Base-by-base conservation (phyloP, 768 basidiomycete genomes). In the Lentinula boryana region DNA sequence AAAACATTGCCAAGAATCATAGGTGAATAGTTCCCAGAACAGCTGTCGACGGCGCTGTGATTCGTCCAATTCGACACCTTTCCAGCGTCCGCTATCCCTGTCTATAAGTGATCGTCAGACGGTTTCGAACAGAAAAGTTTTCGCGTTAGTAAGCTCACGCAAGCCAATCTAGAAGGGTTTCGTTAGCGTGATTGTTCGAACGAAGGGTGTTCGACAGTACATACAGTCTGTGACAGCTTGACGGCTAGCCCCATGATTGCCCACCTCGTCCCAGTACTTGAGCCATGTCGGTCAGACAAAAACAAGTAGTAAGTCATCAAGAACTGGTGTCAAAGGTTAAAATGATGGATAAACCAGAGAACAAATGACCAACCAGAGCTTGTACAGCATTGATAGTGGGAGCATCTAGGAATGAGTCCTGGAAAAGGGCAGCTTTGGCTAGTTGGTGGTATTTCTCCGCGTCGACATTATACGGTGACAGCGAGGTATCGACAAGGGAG, bases 301-400 rank as follows among this genome's bases (percentile, higher is more conserved):
- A 87, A 88, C 38, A 88, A 76, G 67, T 87, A 88, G 67, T 80
- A 86, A 9, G 85, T 80, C 86, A 88, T 88, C 62, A 88, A 75
- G 68, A 81, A 85, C 86, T 88, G 62, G 4, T 18, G 38, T 40
- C 33, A 60, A 43, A 56, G 18, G 58, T 38, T 15, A 59, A 44
- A 61, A 50, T 13, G 32, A 50, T 54, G 27, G 23, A 68, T 67
- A 41, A 64, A 56, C 35, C 60, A 16, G n/a, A 7, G 35, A 58
- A 64, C 31, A 56, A 23, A 52, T 49, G 55, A 75, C 84, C 65
- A 71, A 84, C 87, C 73, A 88, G 69, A 35, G 87, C 78, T 68
- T 88, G 87, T 35, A 88, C 84, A 36, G 87, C 84, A 63, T 78
- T 82, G 55, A 88, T 76, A 0, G 87, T 88, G 16, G 86, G 87